These are phyloP conservation scores for Lyophyllum atratum DNA, from an alignment of 768 basidiomycete species.

Conservation along the genomic window DNA sequence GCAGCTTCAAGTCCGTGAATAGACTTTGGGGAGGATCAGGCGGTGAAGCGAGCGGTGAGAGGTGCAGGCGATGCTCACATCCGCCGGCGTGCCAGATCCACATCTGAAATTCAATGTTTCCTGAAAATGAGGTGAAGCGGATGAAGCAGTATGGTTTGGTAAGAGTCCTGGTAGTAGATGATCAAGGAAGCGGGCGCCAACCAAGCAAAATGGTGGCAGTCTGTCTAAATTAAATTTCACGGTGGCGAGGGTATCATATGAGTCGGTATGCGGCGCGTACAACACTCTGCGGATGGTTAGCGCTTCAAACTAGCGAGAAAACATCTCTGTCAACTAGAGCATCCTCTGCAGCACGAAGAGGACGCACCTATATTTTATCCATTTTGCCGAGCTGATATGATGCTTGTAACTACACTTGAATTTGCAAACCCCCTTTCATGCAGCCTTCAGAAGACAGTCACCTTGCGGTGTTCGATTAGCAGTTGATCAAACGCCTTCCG, in stretches of 20 bases:
- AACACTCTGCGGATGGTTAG: slow-evolving; percentile 82
- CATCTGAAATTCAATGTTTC: too few species aligned
- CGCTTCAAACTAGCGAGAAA: slow-evolving; percentile 55
- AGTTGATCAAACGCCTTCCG: slow-evolving; percentile 79
- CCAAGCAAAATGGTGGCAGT: too few species aligned
- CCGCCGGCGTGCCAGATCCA: too few species aligned
- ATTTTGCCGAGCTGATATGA: slow-evolving; percentile 79
- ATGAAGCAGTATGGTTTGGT: too few species aligned
- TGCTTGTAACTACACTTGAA: slow-evolving; percentile 95
- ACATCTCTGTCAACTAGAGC: background rate
- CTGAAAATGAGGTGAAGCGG: too few species aligned
- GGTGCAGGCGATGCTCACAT: too few species aligned
- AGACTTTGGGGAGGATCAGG: too few species aligned
- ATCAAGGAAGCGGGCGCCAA: too few species aligned
- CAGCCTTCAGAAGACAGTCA: slow-evolving; percentile 69
- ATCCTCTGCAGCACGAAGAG: background rate
- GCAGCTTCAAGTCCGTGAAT: too few species aligned
- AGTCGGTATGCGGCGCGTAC: slow-evolving; percentile 76
- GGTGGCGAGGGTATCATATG: slow-evolving; percentile 47
- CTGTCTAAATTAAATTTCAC: too few species aligned
- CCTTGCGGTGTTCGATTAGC: slow-evolving; percentile 58
- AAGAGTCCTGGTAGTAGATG: too few species aligned
- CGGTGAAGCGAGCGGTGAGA: too few species aligned
- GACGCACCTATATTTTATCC: slow-evolving; percentile 76
- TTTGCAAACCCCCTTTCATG: slow-evolving; percentile 81